These are phyloP conservation scores for Auricularia cornea DNA, from an alignment of 768 basidiomycete genomes.

Conservation along the genomic window DNA sequence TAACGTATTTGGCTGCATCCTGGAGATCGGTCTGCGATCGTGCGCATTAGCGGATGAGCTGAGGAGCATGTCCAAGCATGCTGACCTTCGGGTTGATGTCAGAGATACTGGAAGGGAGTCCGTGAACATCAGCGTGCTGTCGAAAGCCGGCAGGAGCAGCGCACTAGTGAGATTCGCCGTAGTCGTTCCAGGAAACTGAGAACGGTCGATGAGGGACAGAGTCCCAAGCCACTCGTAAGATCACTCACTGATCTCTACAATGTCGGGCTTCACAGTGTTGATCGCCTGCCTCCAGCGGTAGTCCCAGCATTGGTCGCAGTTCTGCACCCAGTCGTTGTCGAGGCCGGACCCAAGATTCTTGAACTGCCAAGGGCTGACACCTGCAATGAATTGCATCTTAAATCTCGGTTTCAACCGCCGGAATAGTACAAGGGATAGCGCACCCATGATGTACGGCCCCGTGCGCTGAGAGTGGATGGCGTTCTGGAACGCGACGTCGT, in stretches of 20 bases:
- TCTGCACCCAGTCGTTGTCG: conserved; percentile 5
- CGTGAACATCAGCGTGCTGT: background rate
- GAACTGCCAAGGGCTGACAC: conserved; percentile 7
- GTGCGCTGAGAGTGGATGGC: background rate
- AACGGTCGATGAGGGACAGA: background rate
- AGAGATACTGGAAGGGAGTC: background rate
- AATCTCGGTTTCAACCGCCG: background rate
- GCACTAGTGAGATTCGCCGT: background rate
- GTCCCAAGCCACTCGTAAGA: no score
- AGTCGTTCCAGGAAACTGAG: background rate
- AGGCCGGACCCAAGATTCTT: conserved; percentile 4
- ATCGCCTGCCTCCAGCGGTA: conserved; percentile 6
- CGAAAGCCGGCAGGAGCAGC: no score
- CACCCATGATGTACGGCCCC: conserved; percentile 7
- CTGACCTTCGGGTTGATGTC: background rate
- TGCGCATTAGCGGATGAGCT: background rate
- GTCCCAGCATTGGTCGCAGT: conserved; percentile 4
- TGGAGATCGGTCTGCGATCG: background rate
- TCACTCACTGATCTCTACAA: background rate
- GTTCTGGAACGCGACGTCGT: conserved; percentile 2
- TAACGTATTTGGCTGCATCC: background rate
- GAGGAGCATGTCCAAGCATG: background rate
- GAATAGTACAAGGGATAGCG: background rate
- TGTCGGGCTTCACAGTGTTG: background rate
- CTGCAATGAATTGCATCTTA: background rate